phyloP scores from a whole-genome alignment of 164 flowering plant genomes.

The Buxus sempervirens region DNA sequence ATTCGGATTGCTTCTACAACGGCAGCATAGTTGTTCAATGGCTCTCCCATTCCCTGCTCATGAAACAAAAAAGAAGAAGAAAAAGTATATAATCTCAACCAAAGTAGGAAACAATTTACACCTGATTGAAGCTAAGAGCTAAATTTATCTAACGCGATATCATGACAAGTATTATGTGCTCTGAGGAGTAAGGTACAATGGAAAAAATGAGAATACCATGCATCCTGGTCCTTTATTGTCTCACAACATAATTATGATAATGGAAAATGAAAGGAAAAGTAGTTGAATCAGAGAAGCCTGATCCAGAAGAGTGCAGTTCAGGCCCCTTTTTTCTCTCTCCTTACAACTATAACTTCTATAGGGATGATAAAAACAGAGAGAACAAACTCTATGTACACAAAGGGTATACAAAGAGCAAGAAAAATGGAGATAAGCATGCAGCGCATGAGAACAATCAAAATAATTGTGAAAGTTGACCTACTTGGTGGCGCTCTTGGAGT shows the following conservation, averaged over 20 bases:
- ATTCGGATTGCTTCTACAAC: slow-evolving; percentile 72
- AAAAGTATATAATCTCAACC: neutral
- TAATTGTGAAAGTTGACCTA: neutral
- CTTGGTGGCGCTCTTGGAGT: neutral
- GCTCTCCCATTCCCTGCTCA: slow-evolving; percentile 98
- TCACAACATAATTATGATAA: no score
- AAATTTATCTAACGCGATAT: neutral
- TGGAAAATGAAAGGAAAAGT: no score
- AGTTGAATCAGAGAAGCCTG: no score
- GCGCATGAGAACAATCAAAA: no score
- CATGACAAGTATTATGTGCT: neutral
- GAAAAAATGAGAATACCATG: neutral
- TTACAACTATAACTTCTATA: no score
- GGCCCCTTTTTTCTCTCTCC: no score
- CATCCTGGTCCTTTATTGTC: neutral
- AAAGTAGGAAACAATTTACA: neutral
- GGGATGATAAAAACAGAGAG: neutral
- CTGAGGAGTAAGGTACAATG: neutral
- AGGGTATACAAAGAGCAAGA: neutral
- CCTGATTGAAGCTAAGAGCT: neutral
- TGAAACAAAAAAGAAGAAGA: slow-evolving; percentile 10
- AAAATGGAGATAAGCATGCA: no score
- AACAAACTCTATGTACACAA: neutral
- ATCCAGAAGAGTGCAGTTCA: no score
- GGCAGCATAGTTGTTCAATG: slow-evolving; percentile 79